Evolutionary conservation across 306 rosid genomes (phyloP).

Genomic region (Oemleria cerasiformis): DNA sequence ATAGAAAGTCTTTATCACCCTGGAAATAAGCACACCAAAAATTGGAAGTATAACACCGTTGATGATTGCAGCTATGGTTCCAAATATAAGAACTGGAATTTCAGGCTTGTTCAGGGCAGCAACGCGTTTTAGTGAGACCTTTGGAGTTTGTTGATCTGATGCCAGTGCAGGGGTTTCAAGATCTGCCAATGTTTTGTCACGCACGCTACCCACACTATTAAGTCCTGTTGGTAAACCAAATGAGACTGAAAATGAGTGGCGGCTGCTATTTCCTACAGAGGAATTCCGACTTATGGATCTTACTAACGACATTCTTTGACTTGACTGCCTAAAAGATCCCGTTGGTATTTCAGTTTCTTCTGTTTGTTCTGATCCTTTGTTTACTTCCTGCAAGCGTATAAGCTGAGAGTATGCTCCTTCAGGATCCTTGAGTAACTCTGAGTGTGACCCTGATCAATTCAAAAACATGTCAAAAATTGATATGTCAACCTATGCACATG

Average conservation of each 20-base stretch:
- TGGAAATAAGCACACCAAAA: conserved; percentile 57
- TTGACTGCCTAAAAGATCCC: conserved; percentile 57
- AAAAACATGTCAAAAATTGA: background rate
- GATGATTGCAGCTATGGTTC: conserved; percentile 52
- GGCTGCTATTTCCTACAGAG: conserved; percentile 62
- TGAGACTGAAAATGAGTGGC: conserved; percentile 62
- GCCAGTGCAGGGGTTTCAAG: conserved; percentile 6
- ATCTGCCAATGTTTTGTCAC: conserved; percentile 37
- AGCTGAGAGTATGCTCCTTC: conserved; percentile 86
- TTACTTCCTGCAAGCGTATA: conserved; percentile 67
- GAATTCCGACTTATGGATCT: conserved; percentile 72
- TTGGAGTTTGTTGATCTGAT: conserved; percentile 28
- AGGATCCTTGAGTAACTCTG: conserved; percentile 58
- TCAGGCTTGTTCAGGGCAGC: conserved; percentile 88
- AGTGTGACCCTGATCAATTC: conserved; percentile 60
- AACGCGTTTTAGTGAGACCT: conserved; percentile 64
- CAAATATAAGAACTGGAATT: conserved; percentile 63
- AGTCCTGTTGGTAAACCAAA: conserved; percentile 73
- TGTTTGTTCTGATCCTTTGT: conserved; percentile 38
- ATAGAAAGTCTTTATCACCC: conserved; percentile 58
- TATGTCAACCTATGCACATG: background rate
- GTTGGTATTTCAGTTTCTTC: conserved; percentile 32
- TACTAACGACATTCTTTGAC: conserved; percentile 48
- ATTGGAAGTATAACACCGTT: conserved; percentile 63
- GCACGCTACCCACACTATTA: conserved; percentile 12